Base-by-base conservation (phyloP, 345 rosid species). In the Noccaea bulbosa region DNA sequence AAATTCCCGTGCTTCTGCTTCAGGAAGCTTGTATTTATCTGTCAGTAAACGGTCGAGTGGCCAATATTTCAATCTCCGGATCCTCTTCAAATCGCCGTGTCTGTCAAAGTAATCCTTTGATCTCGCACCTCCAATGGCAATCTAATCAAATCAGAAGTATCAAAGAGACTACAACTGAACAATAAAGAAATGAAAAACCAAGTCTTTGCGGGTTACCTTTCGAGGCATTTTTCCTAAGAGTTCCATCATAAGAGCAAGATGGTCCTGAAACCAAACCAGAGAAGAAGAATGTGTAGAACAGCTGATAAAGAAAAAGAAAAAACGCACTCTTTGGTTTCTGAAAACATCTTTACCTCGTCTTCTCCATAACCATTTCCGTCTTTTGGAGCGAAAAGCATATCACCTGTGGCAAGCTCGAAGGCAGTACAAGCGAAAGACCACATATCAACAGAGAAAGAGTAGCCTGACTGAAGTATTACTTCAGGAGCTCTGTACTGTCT, bases 391-490 rank as follows among this genome's bases (percentile, higher is more conserved):
- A 94, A 89, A 80, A 94, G 69, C 91, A 91, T 88, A 69, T 91
- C 97, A 5, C 99, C 99, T 0, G 99, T 91, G 14, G 97, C 96
- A 54, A 94, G 96, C 81, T 94, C 97, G 52, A 94, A 91, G 16
- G 98, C 93, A 11, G 85, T 91, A 81, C 98, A 93, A 69, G 87
- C 98, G 68, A 93, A 93, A 32, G 98, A 93, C 98, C 98, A 93
- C 88, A 91, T 94, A 79, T 94, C 99, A 65, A 81, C 96, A 24
- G 92, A 84, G 72, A 73, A 91, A 35, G 97, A 82, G 80, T 89
- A 91, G 7, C 96, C 96, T 6, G 96, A 71, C 44, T 65, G 84
- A 59, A 94, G 84, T 58, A 94, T 72, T 30, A 94, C 96, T 78
- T 91, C 97, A 37, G 99, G 99, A 80, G 99, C 96, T 83, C 99